A percentile compares a stretch with the other conserved stretches of the same genome.
These are phyloP conservation scores for Schizonepeta tenuifolia DNA, from an alignment of 257 asterid species.

Conservation along the genomic window DNA sequence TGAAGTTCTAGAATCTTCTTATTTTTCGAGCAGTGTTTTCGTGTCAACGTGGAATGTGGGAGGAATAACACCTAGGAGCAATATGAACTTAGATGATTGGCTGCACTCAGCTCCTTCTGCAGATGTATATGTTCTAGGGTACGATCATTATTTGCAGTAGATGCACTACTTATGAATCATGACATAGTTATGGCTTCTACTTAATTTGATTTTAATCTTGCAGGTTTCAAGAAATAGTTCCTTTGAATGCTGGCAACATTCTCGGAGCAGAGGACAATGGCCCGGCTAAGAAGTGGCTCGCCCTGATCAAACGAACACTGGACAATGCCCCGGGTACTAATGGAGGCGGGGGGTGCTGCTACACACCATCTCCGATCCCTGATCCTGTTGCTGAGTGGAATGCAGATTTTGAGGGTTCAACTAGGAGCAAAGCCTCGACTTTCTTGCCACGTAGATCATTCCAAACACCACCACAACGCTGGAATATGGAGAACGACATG, in stretches of 20 bases:
- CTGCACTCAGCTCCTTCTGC: constrained; percentile 91
- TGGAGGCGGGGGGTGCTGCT: constrained; percentile 56
- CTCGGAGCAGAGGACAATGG: constrained; percentile 93
- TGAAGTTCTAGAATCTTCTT: not conserved
- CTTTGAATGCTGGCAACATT: constrained; percentile 86
- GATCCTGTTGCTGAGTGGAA: constrained; percentile 82
- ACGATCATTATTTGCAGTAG: constrained; percentile 1
- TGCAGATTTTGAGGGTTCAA: constrained; percentile 88
- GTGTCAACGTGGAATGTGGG: constrained; percentile 98
- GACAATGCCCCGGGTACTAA: constrained; percentile 68
- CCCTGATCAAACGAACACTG: constrained; percentile 71
- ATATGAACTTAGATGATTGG: constrained; percentile 79
- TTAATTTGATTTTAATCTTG: constrained; percentile 25
- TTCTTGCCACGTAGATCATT: constrained; percentile 77
- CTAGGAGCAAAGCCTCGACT: constrained; percentile 58
- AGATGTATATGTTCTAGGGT: constrained; percentile 92
- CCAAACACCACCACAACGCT: constrained; percentile 79
- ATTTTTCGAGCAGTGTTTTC: constrained; percentile 60
- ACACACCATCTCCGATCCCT: constrained; percentile 90
- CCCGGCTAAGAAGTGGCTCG: constrained; percentile 87
- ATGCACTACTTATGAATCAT: not conserved
- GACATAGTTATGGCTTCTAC: not conserved
- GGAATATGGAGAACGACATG: constrained; percentile 67
- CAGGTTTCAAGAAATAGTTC: constrained; percentile 96
- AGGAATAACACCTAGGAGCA: constrained; percentile 72